Conservation (phyloP, 345 rosid species). For the Salix caprea region DNA sequence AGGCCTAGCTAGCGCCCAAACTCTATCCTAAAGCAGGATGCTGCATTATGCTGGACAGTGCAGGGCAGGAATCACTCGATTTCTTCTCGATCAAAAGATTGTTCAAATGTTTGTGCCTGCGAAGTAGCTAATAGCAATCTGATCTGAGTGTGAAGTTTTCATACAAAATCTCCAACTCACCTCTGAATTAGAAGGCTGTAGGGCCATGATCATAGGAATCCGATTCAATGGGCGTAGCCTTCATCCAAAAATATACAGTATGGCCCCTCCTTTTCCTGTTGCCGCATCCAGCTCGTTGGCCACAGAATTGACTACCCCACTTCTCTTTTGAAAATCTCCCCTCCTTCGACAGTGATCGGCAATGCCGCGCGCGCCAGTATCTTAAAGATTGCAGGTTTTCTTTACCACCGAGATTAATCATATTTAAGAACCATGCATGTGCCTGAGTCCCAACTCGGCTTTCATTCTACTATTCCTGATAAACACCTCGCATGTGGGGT, state of each 20-base stretch:
- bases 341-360: conserved; percentile 4
- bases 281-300: conserved; percentile 29
- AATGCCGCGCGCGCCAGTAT: background rate
- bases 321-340: background rate
- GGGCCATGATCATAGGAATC: conserved; percentile 21
- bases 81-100: background rate
- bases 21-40: background rate
- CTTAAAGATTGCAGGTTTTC: background rate
- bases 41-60: background rate
- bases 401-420: background rate
- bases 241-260: conserved; percentile 2
- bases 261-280: conserved; percentile 19
- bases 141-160: background rate
- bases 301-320: conserved; percentile 12
- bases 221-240: conserved; percentile 28
- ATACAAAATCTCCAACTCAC: conserved; percentile 1
- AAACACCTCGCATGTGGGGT: background rate
- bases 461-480: background rate
- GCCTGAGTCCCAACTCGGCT: background rate
- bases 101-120: background rate
- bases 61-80: background rate
- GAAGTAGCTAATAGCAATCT: background rate
- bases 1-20: background rate
- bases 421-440: background rate
- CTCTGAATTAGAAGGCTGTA: background rate